A percentile compares a stretch with the other conserved stretches of the same genome.
These are phyloP conservation scores for Trichoderma gracile DNA, from an alignment of 2,329 filamentous ascomycete species.

Conservation along the genomic window DNA sequence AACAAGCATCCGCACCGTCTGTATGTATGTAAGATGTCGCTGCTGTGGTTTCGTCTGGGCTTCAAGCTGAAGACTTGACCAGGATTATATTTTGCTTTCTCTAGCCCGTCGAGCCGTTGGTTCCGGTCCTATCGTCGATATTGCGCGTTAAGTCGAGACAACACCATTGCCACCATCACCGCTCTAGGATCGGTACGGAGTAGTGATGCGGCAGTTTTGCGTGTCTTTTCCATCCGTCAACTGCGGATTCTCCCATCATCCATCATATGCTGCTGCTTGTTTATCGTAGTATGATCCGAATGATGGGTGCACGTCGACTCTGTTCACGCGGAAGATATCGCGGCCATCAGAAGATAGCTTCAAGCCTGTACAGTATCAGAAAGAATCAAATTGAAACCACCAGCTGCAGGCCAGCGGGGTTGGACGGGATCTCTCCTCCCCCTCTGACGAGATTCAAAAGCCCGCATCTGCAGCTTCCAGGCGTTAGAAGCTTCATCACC, in stretches of 20 bases:
- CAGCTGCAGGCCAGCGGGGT: slow-evolving; percentile 12
- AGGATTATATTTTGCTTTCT: not conserved
- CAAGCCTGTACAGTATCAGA: not conserved
- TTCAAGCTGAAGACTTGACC: not conserved
- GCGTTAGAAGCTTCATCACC: not conserved
- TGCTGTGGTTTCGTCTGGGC: not conserved
- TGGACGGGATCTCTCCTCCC: slow-evolving; percentile 1
- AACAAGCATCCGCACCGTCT: slow-evolving; percentile 1
- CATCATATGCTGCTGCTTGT: not conserved
- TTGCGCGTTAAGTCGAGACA: not conserved
- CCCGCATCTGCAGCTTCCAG: slow-evolving; percentile 11
- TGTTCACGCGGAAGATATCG: no score
- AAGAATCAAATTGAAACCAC: not conserved
- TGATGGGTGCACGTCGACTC: no score
- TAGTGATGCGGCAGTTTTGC: no score
- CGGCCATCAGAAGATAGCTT: not conserved
- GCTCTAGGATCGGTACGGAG: no score
- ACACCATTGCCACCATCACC: not conserved
- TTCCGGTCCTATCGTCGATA: not conserved
- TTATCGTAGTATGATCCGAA: no score
- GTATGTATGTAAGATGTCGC: not conserved
- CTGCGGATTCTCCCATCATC: no score
- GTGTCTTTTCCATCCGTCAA: no score
- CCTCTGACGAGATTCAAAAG: slow-evolving; percentile 9
- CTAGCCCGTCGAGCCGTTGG: not conserved